A percentile compares a stretch with the other conserved stretches of the same genome.
These are phyloP conservation scores for Globisporangium paddicum DNA, from an alignment of 352 stramenopile species.

Conservation along the genomic window DNA sequence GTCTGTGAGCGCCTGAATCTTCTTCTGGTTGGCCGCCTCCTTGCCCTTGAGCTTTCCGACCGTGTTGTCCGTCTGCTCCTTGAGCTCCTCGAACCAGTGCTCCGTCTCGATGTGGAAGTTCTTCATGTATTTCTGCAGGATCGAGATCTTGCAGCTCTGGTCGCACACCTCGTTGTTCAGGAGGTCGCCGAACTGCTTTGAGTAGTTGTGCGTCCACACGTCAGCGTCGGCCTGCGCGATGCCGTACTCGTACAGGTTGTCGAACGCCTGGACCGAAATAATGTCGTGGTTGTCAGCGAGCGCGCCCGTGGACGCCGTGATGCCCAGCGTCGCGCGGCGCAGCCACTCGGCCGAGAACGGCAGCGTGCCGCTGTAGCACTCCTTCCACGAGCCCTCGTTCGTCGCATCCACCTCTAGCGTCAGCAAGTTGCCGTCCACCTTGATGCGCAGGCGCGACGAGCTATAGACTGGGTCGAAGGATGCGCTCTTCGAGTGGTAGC, in stretches of 20 bases:
- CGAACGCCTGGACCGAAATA: conserved; percentile 57
- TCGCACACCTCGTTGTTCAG: conserved; percentile 58
- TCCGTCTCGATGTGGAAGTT: conserved; percentile 84
- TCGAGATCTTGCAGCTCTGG: conserved; percentile 76
- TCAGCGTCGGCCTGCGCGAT: conserved; percentile 56
- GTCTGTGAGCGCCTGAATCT: conserved; percentile 66
- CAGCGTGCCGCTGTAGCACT: conserved; percentile 63
- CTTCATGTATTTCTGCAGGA: conserved; percentile 73
- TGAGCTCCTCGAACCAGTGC: conserved; percentile 81
- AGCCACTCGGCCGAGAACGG: conserved; percentile 71
- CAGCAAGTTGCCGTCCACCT: conserved; percentile 45
- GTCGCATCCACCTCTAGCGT: conserved; percentile 62
- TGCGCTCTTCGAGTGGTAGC: conserved; percentile 67
- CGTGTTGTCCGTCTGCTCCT: conserved; percentile 73
- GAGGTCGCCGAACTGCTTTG: conserved; percentile 71
- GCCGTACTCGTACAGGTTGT: conserved; percentile 50
- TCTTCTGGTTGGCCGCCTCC: conserved; percentile 63
- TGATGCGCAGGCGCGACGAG: conserved; percentile 58
- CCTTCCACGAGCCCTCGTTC: conserved; percentile 45
- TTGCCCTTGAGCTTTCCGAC: conserved; percentile 70
- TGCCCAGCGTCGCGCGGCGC: conserved; percentile 48
- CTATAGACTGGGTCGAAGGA: conserved; percentile 72
- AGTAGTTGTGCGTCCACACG: conserved; percentile 81
- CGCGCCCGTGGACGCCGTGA: conserved; percentile 72
- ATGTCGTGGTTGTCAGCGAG: conserved; percentile 85